Evolutionary conservation across 306 rosid species (phyloP).

Genomic region (Prunus padus): DNA sequence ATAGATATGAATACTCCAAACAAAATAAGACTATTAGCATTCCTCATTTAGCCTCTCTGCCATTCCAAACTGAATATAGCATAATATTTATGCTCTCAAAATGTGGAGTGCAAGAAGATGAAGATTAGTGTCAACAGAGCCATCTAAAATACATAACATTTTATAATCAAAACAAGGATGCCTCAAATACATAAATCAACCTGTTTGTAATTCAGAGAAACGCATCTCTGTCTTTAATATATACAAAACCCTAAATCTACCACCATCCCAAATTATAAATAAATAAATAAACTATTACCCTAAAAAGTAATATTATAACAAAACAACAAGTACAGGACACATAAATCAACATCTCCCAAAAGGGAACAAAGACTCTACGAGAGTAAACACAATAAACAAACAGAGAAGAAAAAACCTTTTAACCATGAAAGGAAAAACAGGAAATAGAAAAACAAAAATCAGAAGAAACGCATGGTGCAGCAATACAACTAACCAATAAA

Average conservation of each 20-base stretch:
- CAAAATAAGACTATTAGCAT: too few species aligned
- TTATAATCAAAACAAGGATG: background rate
- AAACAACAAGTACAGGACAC: background rate
- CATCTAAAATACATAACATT: background rate
- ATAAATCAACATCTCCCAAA: background rate
- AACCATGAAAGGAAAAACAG: background rate
- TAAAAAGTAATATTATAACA: background rate
- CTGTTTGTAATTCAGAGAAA: background rate
- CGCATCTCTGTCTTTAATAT: too few species aligned
- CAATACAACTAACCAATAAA: background rate
- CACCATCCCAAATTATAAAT: background rate
- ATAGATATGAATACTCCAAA: too few species aligned
- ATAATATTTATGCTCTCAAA: too few species aligned
- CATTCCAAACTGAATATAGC: too few species aligned
- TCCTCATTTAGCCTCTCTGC: too few species aligned
- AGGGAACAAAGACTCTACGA: background rate
- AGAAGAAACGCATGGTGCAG: background rate
- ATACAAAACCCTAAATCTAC: background rate
- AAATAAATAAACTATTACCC: background rate
- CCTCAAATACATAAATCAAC: background rate
- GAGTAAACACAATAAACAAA: background rate
- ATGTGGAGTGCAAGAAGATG: too few species aligned
- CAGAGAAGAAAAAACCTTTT: background rate
- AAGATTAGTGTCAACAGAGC: too few species aligned
- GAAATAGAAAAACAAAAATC: background rate